Base-by-base conservation (phyloP, 352 stramenopile species). In the Pythium grandisporangium region DNA sequence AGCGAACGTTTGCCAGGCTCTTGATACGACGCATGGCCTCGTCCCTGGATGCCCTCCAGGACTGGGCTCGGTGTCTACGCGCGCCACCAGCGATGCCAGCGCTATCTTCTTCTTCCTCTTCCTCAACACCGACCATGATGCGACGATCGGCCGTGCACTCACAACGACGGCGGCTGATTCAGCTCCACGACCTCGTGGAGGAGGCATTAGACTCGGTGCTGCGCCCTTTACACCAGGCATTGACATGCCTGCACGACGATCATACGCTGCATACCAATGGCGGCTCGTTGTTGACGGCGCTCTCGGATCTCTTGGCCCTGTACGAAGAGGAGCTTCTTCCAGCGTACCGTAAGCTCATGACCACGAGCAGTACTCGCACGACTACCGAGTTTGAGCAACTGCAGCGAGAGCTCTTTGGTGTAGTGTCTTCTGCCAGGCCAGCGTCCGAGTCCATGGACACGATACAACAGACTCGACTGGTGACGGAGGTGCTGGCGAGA, bases 1-100 rank as follows among this genome's bases (percentile, higher is more conserved):
- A 93, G 49, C 61, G 61, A 48, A 90, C 67, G 36, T 93, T 89
- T 21, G 70, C 75, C 34, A 61, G 73, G 6, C 55, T 91, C 33
- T 76, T 63, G 4, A 84, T 84, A 53, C 70, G 72, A 5, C 69
- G 76, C 6, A 47, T 93, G 5, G 65, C 74, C 17, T 77, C 90
- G 53, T 74, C 83, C 32, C 46, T 77, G 6, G 76, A 88, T 30
- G 61, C 73, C 17, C 61, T 62, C 14, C 51, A 66, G 17, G 73
- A 89, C 29, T 57, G 91, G 13, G 58, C 59, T 1, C 39, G 33
- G 2, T n/a, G n/a, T n/a, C n/a, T n/a, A n/a, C n/a, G n/a, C n/a
- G n/a, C n/a, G n/a, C n/a, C n/a, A n/a, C n/a, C n/a, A n/a, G n/a
- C n/a, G n/a, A n/a, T n/a, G n/a, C n/a, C n/a, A n/a, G n/a, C n/a